phyloP scores from a whole-genome alignment of 2,329 filamentous ascomycete species.

The Colletotrichum viniferum region DNA sequence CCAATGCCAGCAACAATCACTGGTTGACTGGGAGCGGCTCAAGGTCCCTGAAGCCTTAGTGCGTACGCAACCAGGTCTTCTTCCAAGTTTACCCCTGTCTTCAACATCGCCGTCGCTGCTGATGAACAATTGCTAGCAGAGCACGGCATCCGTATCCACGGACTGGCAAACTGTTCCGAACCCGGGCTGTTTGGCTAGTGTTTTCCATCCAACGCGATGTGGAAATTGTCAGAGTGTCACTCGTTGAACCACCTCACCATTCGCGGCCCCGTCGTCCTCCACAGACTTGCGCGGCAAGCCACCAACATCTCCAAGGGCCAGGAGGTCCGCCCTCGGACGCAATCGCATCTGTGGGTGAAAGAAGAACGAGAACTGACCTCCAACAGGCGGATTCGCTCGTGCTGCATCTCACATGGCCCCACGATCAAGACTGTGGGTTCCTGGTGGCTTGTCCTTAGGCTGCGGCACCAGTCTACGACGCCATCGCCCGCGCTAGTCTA shows the following conservation, averaged over 20 bases:
- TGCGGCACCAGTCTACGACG: neutral
- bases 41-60: neutral
- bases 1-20: neutral
- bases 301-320: neutral
- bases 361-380: neutral
- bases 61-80: neutral
- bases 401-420: slow-evolving; percentile 11
- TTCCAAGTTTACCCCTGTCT: neutral
- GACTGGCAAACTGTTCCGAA: neutral
- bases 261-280: neutral
- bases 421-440: slow-evolving; percentile 7
- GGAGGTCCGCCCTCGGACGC: neutral
- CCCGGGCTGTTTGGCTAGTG: slow-evolving; percentile 1
- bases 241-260: slow-evolving; percentile 3
- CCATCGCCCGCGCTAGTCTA: neutral
- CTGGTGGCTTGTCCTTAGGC: neutral
- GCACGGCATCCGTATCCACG: neutral
- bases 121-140: neutral
- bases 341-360: neutral
- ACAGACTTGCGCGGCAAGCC: slow-evolving; percentile 5
- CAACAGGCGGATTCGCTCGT: neutral
- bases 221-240: slow-evolving; percentile 8
- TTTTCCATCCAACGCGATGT: neutral
- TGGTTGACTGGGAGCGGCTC: neutral
- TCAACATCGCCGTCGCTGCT: neutral